Evolutionary conservation across 192 early-diverging fungal genomes (phyloP).

Genomic region (Kickxella alabastrina): DNA sequence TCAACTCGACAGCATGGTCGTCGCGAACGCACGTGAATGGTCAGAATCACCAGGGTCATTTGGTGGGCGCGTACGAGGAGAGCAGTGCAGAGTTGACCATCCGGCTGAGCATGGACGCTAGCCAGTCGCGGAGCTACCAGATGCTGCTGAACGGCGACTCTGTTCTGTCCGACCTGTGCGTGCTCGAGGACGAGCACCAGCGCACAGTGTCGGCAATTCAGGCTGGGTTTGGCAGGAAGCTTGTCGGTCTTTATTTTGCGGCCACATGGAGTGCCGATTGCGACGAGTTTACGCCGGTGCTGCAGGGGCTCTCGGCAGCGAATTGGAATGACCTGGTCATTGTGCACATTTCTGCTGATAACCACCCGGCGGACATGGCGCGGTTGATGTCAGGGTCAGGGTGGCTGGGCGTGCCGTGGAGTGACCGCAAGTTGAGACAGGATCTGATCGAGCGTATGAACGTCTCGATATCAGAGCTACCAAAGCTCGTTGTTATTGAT

Average conservation of each 20-base stretch:
- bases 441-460: constrained; percentile 35
- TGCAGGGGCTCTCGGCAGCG: constrained; percentile 26
- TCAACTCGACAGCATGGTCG: constrained; percentile 33
- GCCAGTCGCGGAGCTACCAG: constrained; percentile 40
- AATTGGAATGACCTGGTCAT: constrained; percentile 29
- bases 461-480: constrained; percentile 28
- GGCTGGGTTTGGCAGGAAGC: constrained; percentile 24
- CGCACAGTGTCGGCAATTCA: constrained; percentile 21
- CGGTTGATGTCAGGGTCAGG: constrained; percentile 37
- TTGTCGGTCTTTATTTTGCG: constrained; percentile 43
- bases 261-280: constrained; percentile 50
- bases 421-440: constrained; percentile 31
- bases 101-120: constrained; percentile 47
- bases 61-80: neutral
- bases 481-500: constrained; percentile 34
- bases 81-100: constrained; percentile 35
- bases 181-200: constrained; percentile 45
- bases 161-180: constrained; percentile 28
- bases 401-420: constrained; percentile 46
- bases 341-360: constrained; percentile 39
- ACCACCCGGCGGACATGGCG: constrained; percentile 47
- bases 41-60: neutral
- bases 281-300: constrained; percentile 44
- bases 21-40: constrained; percentile 9
- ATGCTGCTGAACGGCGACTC: constrained; percentile 41